Evolutionary conservation across 306 rosid species (phyloP).

Genomic region (Trifolium fragiferum): DNA sequence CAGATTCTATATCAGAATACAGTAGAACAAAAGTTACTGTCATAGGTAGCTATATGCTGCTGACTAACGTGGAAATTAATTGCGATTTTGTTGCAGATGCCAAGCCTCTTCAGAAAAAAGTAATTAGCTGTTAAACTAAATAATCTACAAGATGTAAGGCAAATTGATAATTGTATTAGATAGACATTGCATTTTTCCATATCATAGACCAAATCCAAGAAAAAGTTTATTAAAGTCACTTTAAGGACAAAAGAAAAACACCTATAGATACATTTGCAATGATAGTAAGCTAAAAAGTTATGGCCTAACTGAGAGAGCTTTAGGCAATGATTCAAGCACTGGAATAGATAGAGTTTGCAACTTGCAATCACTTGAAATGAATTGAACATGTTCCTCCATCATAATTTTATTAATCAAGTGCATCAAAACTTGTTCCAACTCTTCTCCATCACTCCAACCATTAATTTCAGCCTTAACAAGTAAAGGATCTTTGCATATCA

Average conservation of each 20-base stretch:
- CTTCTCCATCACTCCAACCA: conserved; percentile 64
- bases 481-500: conserved; percentile 55
- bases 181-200: background rate
- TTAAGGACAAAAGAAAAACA: background rate
- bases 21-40: background rate
- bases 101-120: too few relatives aligned
- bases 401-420: conserved; percentile 47
- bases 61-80: too few relatives aligned
- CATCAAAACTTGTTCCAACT: conserved; percentile 43
- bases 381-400: conserved; percentile 35
- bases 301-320: conserved; percentile 53
- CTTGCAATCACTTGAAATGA: conserved; percentile 61
- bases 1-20: too few relatives aligned
- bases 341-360: conserved; percentile 44
- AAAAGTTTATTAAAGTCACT: background rate
- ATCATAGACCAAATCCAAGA: background rate
- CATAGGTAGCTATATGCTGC: background rate
- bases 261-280: conserved; percentile 1
- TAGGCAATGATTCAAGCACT: conserved; percentile 46
- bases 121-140: too few relatives aligned
- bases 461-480: conserved; percentile 62
- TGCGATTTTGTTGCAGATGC: too few relatives aligned
- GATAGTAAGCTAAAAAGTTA: conserved; percentile 10
- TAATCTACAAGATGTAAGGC: background rate
- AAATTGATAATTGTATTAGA: background rate